Percentiles rank a stretch among this genome's conserved stretches.
These are phyloP conservation scores for Chaetomiaceae sp. DNA, from an alignment of 2,329 filamentous ascomycete species.

Conservation along the genomic window DNA sequence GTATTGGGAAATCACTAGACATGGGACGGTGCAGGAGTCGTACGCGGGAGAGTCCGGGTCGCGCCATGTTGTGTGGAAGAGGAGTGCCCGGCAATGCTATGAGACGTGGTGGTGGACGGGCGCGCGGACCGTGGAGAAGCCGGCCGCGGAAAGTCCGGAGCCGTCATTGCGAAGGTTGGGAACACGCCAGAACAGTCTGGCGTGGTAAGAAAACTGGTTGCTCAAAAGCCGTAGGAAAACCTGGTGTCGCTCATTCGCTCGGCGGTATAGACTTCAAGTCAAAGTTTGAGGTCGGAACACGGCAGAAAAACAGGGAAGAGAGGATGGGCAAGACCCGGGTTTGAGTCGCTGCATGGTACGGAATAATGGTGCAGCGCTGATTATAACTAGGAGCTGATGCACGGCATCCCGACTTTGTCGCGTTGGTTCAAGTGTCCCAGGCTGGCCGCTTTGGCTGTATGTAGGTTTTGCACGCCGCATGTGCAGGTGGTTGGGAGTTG, in stretches of 20 bases:
- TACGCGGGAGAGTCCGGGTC: constrained; percentile 30
- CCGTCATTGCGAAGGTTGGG: constrained; percentile 17
- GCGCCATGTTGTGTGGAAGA: constrained; percentile 10
- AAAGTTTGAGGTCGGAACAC: background rate
- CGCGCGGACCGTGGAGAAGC: constrained; percentile 21
- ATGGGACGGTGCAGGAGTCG: constrained; percentile 1
- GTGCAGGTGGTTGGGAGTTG: constrained; percentile 8
- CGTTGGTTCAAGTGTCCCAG: background rate
- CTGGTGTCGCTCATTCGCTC: background rate
- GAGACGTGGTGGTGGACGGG: constrained; percentile 15
- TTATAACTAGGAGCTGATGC: background rate
- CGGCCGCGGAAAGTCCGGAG: constrained; percentile 18
- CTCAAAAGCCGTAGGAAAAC: no score
- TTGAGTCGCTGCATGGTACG: constrained; percentile 11
- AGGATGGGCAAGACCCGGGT: background rate
- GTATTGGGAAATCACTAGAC: constrained; percentile 1
- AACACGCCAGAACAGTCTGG: background rate
- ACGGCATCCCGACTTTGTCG: background rate
- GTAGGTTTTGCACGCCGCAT: no score
- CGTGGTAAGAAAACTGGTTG: background rate
- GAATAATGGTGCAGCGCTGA: background rate
- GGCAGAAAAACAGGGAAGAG: no score
- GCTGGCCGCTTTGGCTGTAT: constrained; percentile 8
- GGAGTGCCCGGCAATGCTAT: constrained; percentile 13
- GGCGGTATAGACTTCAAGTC: no score